Conservation (phyloP, 1,284 basidiomycete genomes). For the Mycena citricolor region DNA sequence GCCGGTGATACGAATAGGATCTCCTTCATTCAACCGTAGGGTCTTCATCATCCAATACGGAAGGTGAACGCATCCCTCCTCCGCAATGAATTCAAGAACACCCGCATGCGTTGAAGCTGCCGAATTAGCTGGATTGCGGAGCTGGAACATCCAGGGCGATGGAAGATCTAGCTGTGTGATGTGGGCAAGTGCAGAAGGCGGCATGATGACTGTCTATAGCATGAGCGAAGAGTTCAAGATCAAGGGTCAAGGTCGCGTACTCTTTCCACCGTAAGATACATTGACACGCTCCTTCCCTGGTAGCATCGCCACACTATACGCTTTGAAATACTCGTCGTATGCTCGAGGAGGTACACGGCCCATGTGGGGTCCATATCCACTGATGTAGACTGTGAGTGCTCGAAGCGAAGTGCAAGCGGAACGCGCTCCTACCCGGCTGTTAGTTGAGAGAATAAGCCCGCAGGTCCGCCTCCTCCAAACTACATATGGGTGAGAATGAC, state of each 20-base stretch:
- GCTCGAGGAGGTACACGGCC: conserved; percentile 56
- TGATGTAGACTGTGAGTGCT: conserved; percentile 22
- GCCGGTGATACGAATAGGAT: conserved; percentile 91
- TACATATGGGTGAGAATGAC: conserved; percentile 29
- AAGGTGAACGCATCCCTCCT: conserved; percentile 93
- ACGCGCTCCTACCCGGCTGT: conserved; percentile 37
- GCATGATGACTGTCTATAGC: conserved; percentile 83
- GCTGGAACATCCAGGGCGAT: conserved; percentile 94
- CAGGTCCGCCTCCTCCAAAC: conserved; percentile 56
- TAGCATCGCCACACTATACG: conserved; percentile 86
- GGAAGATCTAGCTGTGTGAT: conserved; percentile 89
- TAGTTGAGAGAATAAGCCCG: conserved; percentile 61
- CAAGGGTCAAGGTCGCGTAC: conserved; percentile 53
- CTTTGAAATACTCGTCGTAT: conserved; percentile 82
- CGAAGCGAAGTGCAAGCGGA: background rate
- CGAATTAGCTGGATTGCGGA: conserved; percentile 86
- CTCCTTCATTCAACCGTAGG: conserved; percentile 89
- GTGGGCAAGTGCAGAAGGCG: conserved; percentile 89
- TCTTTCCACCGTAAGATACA: conserved; percentile 95
- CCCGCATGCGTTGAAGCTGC: conserved; percentile 92
- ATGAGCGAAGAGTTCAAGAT: conserved; percentile 11
- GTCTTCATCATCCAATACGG: conserved; percentile 99
- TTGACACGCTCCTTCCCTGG: conserved; percentile 81
- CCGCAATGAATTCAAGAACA: conserved; percentile 98
- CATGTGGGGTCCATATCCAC: conserved; percentile 44